These are phyloP conservation scores for Carallia brachiata DNA, from an alignment of 345 rosid species.

Conservation along the genomic window DNA sequence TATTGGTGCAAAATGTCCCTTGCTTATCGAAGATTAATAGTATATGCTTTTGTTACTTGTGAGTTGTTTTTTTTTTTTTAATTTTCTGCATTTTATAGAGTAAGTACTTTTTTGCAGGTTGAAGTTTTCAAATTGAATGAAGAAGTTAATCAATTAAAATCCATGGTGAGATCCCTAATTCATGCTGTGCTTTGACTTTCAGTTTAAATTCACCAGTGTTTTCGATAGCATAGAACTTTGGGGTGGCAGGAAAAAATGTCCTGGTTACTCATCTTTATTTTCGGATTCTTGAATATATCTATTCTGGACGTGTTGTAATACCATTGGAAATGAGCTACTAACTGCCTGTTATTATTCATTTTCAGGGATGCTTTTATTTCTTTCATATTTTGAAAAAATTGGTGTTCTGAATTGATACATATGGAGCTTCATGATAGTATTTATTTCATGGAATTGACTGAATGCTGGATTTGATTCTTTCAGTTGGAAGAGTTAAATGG, in stretches of 20 bases:
- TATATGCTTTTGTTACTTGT: not conserved
- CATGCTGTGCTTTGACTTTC: not conserved
- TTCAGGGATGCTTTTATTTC: not conserved
- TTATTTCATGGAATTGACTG: not conserved
- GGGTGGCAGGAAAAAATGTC: not conserved
- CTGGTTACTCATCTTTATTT: not conserved
- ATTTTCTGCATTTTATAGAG: not conserved
- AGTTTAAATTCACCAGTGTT: not conserved
- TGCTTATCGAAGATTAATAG: not conserved
- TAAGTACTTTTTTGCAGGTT: conserved; percentile 31
- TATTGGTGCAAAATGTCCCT: too few species aligned
- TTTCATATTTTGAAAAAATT: not conserved
- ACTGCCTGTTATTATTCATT: not conserved
- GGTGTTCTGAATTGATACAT: not conserved
- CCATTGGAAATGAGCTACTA: not conserved
- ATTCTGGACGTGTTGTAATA: not conserved
- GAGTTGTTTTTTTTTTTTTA: not conserved
- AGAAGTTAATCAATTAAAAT: conserved; percentile 34
- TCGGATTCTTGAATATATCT: not conserved
- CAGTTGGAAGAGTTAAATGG: conserved; percentile 22
- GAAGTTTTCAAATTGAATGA: conserved; percentile 41
- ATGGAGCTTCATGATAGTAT: not conserved
- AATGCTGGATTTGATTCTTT: conserved; percentile 21
- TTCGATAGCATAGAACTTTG: not conserved
- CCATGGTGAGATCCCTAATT: conserved; percentile 27